phyloP scores from a whole-genome alignment of 495 filamentous ascomycete genomes.

The Umbilicaria muhlenbergii region DNA sequence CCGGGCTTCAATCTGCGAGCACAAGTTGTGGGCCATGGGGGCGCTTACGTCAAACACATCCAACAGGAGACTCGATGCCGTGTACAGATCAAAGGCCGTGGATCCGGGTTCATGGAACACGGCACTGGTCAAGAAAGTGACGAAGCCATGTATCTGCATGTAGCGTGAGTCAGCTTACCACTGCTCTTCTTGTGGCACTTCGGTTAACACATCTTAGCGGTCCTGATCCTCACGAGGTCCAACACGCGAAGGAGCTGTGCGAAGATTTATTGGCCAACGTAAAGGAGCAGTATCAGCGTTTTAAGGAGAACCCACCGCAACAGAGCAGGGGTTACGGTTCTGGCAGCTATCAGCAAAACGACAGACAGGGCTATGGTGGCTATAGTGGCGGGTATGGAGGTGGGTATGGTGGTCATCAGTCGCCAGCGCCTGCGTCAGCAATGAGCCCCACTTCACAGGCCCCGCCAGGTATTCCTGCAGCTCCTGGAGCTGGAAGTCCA shows the following conservation, averaged over 20 bases:
- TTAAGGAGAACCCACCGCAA: conserved; percentile 70
- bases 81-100: conserved; percentile 93
- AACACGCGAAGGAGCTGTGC: conserved; percentile 74
- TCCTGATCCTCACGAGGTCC: conserved; percentile 73
- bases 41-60: conserved; percentile 92
- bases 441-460: conserved; percentile 19
- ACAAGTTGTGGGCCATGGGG: conserved; percentile 86
- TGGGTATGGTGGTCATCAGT: conserved; percentile 24
- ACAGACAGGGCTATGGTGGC: conserved; percentile 17
- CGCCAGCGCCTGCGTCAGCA: conserved; percentile 22
- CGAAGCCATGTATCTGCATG: conserved; percentile 88
- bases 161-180: conserved; percentile 49
- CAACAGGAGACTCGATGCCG: conserved; percentile 86
- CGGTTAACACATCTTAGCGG: conserved; percentile 44
- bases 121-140: conserved; percentile 76
- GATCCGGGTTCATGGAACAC: conserved; percentile 86
- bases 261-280: conserved; percentile 75
- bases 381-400: conserved; percentile 20
- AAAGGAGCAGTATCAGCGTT: conserved; percentile 67
- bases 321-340: conserved; percentile 34
- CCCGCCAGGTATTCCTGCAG: conserved; percentile 22
- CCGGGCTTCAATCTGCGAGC: conserved; percentile 94
- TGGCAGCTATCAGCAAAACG: conserved; percentile 12
- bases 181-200: not conserved
- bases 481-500: conserved; percentile 26